Evolutionary conservation across 208 protist species (phyloP).

Genomic region (Acanthamoeba quina): DNA sequence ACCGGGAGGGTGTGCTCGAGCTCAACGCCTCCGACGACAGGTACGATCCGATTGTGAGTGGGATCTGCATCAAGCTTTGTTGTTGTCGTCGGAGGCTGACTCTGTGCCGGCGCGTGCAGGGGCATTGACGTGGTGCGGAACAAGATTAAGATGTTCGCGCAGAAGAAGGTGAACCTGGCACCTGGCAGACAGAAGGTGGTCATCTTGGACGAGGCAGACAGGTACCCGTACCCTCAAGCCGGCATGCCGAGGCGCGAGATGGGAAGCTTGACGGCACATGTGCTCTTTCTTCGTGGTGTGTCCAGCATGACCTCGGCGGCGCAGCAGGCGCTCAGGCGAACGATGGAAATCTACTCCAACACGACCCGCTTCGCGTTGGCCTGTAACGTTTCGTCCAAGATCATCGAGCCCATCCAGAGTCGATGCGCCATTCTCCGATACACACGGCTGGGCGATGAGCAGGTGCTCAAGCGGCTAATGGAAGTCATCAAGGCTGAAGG

Average conservation of each 20-base stretch:
- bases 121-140: conserved; percentile 98
- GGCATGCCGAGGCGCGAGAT: conserved; percentile 73
- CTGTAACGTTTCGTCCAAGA: conserved; percentile 99
- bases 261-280: conserved; percentile 84
- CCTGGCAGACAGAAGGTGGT: conserved; percentile 97
- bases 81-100: neutral
- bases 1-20: conserved; percentile 97
- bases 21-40: conserved; percentile 99
- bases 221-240: conserved; percentile 82
- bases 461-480: conserved; percentile 95
- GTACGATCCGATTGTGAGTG: conserved; percentile 24
- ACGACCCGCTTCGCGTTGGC: conserved; percentile 99
- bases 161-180: conserved; percentile 89
- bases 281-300: conserved; percentile 66
- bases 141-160: conserved; percentile 98
- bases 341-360: conserved; percentile 98
- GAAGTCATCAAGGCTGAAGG: conserved; percentile 95
- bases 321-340: conserved; percentile 98
- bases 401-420: conserved; percentile 99
- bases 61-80: neutral
- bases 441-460: conserved; percentile 86
- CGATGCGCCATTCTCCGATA: conserved; percentile 95
- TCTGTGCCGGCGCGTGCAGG: conserved; percentile 77
- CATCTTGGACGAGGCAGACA: conserved; percentile 99
- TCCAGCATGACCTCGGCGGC: conserved; percentile 97